Evolutionary conservation across 345 rosid genomes (phyloP), one percentile per base, ranked within the genome.

Genomic region (Melastoma malabathricum): DNA sequence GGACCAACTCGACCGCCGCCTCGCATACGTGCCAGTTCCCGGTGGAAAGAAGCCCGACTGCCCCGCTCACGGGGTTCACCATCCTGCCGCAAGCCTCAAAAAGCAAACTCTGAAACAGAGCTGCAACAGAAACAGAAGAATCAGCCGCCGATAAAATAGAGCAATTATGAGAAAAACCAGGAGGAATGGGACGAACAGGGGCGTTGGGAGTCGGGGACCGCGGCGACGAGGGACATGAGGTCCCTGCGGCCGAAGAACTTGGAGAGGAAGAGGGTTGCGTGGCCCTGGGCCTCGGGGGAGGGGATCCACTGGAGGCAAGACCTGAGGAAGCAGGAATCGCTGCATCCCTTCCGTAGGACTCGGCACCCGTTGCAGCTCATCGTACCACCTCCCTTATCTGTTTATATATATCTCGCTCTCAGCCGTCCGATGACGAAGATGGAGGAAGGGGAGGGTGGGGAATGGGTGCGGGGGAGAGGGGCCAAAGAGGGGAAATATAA

Each of bases 291-390:
- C 51, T 80, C 81, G 0, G 92, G 58, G 10, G 66, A 58, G 18
- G 70, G 75, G 56, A 89, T 68, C 76, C 78, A 78, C 47, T 72
- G 80, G 6, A 89, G 66, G 65, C 79, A 76, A 23, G 82, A 81
- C 41, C 92, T 75, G 48, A 89, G 89, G 57, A 72, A 68, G 66
- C 97, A 89, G 44, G 65, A 61, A 4, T 84, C 92, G 46, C 82
- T 75, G 74, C 97, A 89, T 1, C 95, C 95, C 66, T 84, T 89
- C 14, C 97, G 82, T 1, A 89, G 79, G 47, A 84, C 73, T 29
- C 97, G 71, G 51, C 97, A 84, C 4, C 95, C 95, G 60, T 80
- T 89, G 60, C 97, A 89, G 69, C 97, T 89, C 97, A 89, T 63
- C 15, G 22, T 22, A 2, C 25, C 4, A 22, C 25, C 4, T 22